phyloP scores from a whole-genome alignment of 1,139 yeast genomes.

The Scheffersomyces segobiensis region DNA sequence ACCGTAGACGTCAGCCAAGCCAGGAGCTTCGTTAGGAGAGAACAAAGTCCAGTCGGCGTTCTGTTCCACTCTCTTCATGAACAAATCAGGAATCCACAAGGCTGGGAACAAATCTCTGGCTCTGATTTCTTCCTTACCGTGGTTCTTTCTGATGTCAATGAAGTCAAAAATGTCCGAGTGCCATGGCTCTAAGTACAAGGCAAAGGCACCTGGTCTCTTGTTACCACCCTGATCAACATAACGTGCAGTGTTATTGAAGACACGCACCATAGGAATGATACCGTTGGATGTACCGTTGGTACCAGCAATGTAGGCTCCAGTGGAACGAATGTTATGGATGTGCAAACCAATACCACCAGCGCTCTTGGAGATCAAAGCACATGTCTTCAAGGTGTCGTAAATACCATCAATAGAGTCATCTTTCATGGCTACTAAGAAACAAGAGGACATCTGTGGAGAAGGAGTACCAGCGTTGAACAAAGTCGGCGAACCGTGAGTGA shows the following conservation, averaged over 20 bases:
- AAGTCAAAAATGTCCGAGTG: constrained; percentile 85
- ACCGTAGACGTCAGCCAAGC: constrained; percentile 76
- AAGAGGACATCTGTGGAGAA: constrained; percentile 82
- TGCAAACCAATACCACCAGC: constrained; percentile 93
- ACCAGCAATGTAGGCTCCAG: constrained; percentile 86
- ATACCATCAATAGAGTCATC: constrained; percentile 92
- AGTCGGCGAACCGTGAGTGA: constrained; percentile 90
- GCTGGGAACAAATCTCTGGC: constrained; percentile 90
- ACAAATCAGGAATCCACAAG: constrained; percentile 88
- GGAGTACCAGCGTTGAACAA: constrained; percentile 90
- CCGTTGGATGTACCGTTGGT: constrained; percentile 91
- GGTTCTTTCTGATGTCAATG: constrained; percentile 82
- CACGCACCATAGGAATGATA: constrained; percentile 86
- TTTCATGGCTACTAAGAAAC: constrained; percentile 85
- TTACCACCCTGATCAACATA: constrained; percentile 95
- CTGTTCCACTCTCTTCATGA: constrained; percentile 83
- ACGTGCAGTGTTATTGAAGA: constrained; percentile 87
- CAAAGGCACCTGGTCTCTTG: constrained; percentile 93
- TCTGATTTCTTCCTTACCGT: constrained; percentile 87
- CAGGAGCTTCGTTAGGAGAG: constrained; percentile 88
- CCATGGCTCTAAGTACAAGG: constrained; percentile 89
- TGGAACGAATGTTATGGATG: constrained; percentile 78
- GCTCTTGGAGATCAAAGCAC: constrained; percentile 84
- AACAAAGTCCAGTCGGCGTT: constrained; percentile 82
- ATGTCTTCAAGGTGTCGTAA: constrained; percentile 79